A percentile compares a stretch with the other conserved stretches of the same genome.
Conservation (phyloP, 192 early-diverging fungal genomes). For the Anaeromyces robustus region DNA sequence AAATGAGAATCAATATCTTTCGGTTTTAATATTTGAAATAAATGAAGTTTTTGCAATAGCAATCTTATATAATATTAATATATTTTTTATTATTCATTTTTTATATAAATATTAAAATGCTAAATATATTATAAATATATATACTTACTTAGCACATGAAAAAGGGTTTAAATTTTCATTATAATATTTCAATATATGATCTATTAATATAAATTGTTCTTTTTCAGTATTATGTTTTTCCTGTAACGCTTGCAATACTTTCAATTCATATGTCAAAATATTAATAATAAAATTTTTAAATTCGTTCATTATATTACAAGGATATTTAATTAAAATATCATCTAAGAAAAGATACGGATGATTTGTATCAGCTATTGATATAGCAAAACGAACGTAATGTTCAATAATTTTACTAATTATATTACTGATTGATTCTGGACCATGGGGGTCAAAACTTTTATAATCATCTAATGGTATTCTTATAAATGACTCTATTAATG, state of each 20-base stretch:
- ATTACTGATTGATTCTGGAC: neutral
- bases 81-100: too few species aligned
- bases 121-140: too few species aligned
- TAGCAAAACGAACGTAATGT: neutral
- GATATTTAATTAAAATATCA: neutral
- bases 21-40: neutral
- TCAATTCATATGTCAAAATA: neutral
- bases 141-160: neutral
- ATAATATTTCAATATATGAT: neutral
- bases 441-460: neutral
- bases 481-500: neutral
- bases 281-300: neutral
- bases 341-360: neutral
- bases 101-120: too few species aligned
- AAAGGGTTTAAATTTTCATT: neutral
- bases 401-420: neutral
- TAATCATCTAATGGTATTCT: neutral
- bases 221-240: neutral
- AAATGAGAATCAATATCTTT: neutral
- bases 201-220: neutral
- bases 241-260: neutral
- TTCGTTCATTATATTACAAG: neutral
- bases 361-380: neutral
- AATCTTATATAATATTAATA: neutral
- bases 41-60: neutral